phyloP scores from a whole-genome alignment of 768 basidiomycete species.

The Leccinum uliginosum region DNA sequence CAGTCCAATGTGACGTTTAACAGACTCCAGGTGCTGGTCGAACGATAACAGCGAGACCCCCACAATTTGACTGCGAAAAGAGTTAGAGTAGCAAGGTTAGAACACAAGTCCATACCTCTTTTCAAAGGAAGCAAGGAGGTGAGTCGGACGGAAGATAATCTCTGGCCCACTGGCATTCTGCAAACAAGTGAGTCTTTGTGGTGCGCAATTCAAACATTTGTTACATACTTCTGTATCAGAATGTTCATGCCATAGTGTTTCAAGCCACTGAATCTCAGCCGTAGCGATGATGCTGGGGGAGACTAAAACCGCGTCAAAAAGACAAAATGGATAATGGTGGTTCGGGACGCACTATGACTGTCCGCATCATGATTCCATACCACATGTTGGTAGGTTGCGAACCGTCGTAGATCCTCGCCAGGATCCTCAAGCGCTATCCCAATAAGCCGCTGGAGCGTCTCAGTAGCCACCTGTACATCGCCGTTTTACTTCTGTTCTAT shows the following conservation, averaged over 20 bases:
- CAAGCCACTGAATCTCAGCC: constrained; percentile 47
- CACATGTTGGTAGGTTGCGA: constrained; percentile 55
- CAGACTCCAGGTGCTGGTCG: constrained; percentile 33
- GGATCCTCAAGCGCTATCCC: constrained; percentile 34
- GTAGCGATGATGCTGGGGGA: constrained; percentile 29
- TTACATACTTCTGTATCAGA: constrained; percentile 8
- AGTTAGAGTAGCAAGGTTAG: not conserved
- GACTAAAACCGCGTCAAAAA: constrained; percentile 24
- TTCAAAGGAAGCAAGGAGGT: constrained; percentile 35
- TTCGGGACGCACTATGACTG: constrained; percentile 34
- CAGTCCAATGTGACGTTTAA: constrained; percentile 38
- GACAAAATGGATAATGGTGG: not conserved
- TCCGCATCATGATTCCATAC: constrained; percentile 44
- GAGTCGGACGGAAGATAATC: constrained; percentile 42
- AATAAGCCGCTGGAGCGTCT: constrained; percentile 36
- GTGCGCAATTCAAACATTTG: not conserved
- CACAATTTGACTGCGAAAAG: constrained; percentile 36
- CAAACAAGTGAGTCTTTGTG: constrained; percentile 1
- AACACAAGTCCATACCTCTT: constrained; percentile 36
- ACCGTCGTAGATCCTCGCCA: constrained; percentile 36
- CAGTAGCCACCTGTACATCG: constrained; percentile 10
- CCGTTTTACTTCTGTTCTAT: not conserved
- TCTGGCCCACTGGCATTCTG: constrained; percentile 34
- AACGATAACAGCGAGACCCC: constrained; percentile 39
- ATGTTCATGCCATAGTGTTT: constrained; percentile 41